phyloP scores from a whole-genome alignment of 2,329 filamentous ascomycete species.

The Ophidiomyces ophidiicola region DNA sequence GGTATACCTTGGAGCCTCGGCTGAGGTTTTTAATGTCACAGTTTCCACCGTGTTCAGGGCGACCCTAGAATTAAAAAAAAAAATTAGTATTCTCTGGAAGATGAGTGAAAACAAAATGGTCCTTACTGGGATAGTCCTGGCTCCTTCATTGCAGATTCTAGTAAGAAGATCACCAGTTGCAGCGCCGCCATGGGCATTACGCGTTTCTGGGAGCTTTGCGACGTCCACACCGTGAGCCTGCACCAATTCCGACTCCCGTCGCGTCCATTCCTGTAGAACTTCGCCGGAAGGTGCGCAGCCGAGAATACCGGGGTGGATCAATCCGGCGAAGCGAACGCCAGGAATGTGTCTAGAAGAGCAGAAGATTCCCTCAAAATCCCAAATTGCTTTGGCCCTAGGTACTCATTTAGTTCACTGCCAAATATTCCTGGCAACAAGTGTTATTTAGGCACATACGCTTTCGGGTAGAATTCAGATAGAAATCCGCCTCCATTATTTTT shows the following conservation, averaged over 20 bases:
- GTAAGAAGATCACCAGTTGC: constrained; percentile 46
- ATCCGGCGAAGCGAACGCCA: constrained; percentile 71
- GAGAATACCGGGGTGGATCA: constrained; percentile 85
- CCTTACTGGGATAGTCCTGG: constrained; percentile 62
- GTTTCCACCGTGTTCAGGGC: constrained; percentile 80
- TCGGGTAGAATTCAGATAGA: constrained; percentile 73
- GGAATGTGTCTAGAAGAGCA: constrained; percentile 80
- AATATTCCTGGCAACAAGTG: constrained; percentile 29
- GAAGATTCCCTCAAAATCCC: constrained; percentile 67
- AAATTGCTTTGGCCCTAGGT: constrained; percentile 53
- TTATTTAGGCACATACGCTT: constrained; percentile 45
- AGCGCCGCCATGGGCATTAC: constrained; percentile 60
- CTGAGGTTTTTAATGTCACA: constrained; percentile 84
- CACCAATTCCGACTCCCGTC: constrained; percentile 69
- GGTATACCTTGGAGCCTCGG: constrained; percentile 67
- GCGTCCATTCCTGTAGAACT: constrained; percentile 71
- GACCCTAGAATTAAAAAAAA: constrained; percentile 33
- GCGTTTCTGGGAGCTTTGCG: constrained; percentile 60
- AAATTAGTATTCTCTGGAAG: neutral
- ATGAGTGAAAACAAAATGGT: constrained; percentile 2
- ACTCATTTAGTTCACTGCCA: neutral
- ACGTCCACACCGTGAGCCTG: constrained; percentile 48
- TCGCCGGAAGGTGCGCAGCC: constrained; percentile 75
- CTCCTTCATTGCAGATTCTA: constrained; percentile 64
- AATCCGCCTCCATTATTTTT: constrained; percentile 78